Evolutionary conservation across 257 asterid species (phyloP).

Genomic region (Solanum ossicruentum): DNA sequence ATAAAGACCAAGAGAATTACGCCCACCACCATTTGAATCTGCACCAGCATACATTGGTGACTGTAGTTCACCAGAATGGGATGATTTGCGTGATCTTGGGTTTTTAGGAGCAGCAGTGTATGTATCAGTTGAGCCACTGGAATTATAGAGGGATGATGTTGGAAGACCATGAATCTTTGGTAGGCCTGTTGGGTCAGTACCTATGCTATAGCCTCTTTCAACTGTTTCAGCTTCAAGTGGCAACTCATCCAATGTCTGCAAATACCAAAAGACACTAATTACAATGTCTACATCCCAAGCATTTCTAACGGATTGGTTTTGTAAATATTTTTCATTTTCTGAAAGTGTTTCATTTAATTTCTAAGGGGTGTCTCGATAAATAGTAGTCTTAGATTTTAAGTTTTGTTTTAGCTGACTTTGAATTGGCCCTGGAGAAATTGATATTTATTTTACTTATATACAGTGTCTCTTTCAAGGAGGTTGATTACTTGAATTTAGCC

Average conservation of each 20-base stretch:
- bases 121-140: slow-evolving; percentile 39
- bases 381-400: not conserved
- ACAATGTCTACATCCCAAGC: not conserved
- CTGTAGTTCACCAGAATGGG: slow-evolving; percentile 83
- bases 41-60: slow-evolving; percentile 30
- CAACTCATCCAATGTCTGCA: slow-evolving; percentile 78
- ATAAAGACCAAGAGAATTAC: slow-evolving; percentile 28
- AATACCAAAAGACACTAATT: not conserved
- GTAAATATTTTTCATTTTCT: not conserved
- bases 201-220: slow-evolving; percentile 77
- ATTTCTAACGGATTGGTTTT: not conserved
- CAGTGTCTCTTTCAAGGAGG: not conserved
- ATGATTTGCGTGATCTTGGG: slow-evolving; percentile 54
- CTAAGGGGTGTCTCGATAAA: not conserved
- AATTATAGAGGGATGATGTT: slow-evolving; percentile 48
- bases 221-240: slow-evolving; percentile 88
- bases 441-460: not conserved
- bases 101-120: slow-evolving; percentile 47
- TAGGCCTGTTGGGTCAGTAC: slow-evolving; percentile 68
- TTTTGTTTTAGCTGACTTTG: not conserved
- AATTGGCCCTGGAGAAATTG: not conserved
- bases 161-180: slow-evolving; percentile 94
- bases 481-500: not conserved
- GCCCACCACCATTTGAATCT: slow-evolving; percentile 63
- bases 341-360: not conserved